Evolutionary conservation across 2,329 filamentous ascomycete species (phyloP), one percentile per base, ranked within the genome.

Genomic region (Aspergillus sp.): DNA sequence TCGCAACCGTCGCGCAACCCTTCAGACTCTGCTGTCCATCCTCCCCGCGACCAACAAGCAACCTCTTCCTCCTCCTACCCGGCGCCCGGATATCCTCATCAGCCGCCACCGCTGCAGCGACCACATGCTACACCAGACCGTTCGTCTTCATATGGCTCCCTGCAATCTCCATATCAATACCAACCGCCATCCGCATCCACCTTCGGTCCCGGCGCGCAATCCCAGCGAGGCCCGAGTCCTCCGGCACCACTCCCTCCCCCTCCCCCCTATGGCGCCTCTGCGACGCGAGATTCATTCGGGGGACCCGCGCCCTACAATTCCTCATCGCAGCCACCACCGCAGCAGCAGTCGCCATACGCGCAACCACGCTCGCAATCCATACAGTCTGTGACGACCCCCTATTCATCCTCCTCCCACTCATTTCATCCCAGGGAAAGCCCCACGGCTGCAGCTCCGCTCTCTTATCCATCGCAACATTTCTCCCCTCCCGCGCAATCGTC

Each of bases 51-150:
- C 49, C 57, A 61, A 45, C 61, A 61, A 52, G 49, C 60, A 22
- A 56, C 65, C 17, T 60, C 64, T 5, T 50, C 60, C 7, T 66
- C 68, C 52, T 56, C 63, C 33, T 47, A 60, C 22, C 63, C 61
- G 26, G 26, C 26, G 26, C 26, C 26, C 9, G 40, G 19, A n/a
- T 69, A 66, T 53, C 49, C 64, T 42, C 62, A 69, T 24, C 73
- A 73, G 56, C 74, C 76, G 53, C 69, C 71, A 35, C 71, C 76
- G 46, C 68, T 77, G 55, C 75, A 77, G 61, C 67, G 72, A 44
- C 69, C 71, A 50, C 69, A 76, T 53, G 70, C 71, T 53, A 79
- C 76, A 42, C 76, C 76, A 44, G 69, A 72, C 26, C 69, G 64
- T 47, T 66, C 69, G 48, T 66, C 75, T 33, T 66, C 72, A 43